Percentiles rank a stretch among this genome's conserved stretches.
Evolutionary conservation across 768 basidiomycete genomes (phyloP).

Genomic region (Gautieria morchelliformis): DNA sequence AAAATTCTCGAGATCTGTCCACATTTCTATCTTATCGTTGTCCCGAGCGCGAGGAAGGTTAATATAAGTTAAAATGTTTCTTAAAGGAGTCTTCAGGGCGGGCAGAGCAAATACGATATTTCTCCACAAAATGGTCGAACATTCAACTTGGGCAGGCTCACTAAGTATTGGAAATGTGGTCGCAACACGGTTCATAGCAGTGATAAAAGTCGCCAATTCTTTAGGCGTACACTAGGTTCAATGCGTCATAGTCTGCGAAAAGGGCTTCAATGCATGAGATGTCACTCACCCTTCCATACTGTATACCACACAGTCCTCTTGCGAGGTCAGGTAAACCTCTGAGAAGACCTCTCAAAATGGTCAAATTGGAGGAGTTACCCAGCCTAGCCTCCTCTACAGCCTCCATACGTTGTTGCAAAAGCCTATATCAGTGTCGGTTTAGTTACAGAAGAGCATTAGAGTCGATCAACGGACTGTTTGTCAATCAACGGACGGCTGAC

Average conservation of each 20-base stretch:
- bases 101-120: constrained; percentile 64
- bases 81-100: constrained; percentile 43
- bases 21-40: constrained; percentile 62
- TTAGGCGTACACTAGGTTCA: constrained; percentile 63
- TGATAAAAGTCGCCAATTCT: constrained; percentile 68
- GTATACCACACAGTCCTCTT: constrained; percentile 77
- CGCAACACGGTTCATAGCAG: constrained; percentile 65
- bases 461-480: constrained; percentile 35
- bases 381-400: constrained; percentile 76
- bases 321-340: constrained; percentile 79
- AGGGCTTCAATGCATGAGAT: neutral
- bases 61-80: constrained; percentile 45
- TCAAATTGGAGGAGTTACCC: constrained; percentile 52
- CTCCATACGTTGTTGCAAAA: constrained; percentile 66
- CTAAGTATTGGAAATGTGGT: constrained; percentile 45
- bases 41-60: constrained; percentile 52
- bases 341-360: constrained; percentile 58
- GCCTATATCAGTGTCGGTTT: constrained; percentile 29
- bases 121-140: constrained; percentile 60
- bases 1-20: constrained; percentile 46
- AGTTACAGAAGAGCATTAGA: neutral
- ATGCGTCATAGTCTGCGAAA: neutral
- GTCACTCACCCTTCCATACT: constrained; percentile 75
- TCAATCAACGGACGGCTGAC: constrained; percentile 78
- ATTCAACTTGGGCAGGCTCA: constrained; percentile 37